Evolutionary conservation across 1,284 basidiomycete genomes (phyloP), one percentile per base, ranked within the genome.

Genomic region (Flammula alnicola): DNA sequence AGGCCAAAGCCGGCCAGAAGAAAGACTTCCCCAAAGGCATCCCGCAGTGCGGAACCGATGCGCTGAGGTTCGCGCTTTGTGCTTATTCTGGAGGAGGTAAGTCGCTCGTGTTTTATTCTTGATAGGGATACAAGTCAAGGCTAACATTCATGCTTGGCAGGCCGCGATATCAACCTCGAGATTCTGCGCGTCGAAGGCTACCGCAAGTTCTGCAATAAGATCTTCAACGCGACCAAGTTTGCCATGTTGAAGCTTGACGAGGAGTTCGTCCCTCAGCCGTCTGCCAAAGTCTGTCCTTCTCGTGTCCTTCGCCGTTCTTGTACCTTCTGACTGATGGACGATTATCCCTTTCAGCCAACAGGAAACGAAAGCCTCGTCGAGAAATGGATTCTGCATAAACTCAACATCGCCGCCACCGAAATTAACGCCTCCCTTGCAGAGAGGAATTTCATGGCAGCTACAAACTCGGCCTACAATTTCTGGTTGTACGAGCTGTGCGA

Each of bases 21-120:
- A 98, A 98, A 71, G 91, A 99, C 69, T 99, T 94, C 80, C 96
- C 97, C 26, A 98, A 95, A 73, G 97, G 97, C 30, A 99, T 99
- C 52, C 97, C 97, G 1, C 94, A 99, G 71, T 99, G 97, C 65
- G 97, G 97, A 42, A 96, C 95, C 11, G 97, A 99, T 66, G 97
- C 96, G 2, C 75, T 99, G 61, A 80, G 97, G 35, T 98, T 99
- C 73, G 92, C 96, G 2, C 77, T 99, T 35, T 97, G 94, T 68
- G 93, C 95, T 41, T 98, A 98, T 73, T 95, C 93, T 5, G 89
- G 87, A 32, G 88, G 87, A 71, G 93, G 93, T 87, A 58, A 52
- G 73, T 68, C 16, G 20, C 29, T 37, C 11, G 9, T 23, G n/a
- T 41, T 25, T 12, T 23, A 9, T 7, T 8, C 3, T n/a, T 30